Percentiles rank a stretch among this genome's conserved stretches.
Conservation (phyloP, 108 stramenopile genomes). For the Nitzschia inconspicua region DNA sequence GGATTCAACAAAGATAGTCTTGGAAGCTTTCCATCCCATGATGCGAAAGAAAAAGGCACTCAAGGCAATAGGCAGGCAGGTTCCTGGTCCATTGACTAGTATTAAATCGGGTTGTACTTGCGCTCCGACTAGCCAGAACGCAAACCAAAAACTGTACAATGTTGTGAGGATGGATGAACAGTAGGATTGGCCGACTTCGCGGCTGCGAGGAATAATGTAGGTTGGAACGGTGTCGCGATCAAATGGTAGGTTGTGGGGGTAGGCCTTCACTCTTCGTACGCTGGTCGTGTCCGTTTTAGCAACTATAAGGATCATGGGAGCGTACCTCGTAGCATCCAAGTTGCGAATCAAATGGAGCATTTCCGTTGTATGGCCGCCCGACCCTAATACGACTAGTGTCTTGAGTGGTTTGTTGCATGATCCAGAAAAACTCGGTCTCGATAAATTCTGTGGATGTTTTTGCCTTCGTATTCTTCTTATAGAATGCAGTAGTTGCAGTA, state of each 20-base stretch:
- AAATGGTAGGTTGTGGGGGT: constrained; percentile 6
- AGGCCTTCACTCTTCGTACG: constrained; percentile 40
- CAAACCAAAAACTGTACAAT: constrained; percentile 47
- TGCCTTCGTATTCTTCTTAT: no score
- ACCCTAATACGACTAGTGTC: constrained; percentile 76
- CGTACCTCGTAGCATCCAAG: constrained; percentile 49
- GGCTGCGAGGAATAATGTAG: constrained; percentile 60
- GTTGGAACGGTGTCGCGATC: constrained; percentile 6
- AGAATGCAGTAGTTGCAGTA: no score
- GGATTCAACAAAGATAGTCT: constrained; percentile 82
- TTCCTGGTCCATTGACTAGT: constrained; percentile 88
- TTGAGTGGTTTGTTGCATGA: constrained; percentile 29
- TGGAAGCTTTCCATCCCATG: constrained; percentile 31
- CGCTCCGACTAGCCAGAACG: constrained; percentile 30
- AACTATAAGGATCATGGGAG: constrained; percentile 57
- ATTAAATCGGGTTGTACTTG: constrained; percentile 60
- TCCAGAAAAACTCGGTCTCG: no score
- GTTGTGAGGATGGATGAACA: constrained; percentile 25
- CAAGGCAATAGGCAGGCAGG: constrained; percentile 77
- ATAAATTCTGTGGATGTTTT: no score
- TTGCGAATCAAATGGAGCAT: constrained; percentile 67
- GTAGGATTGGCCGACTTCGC: constrained; percentile 77
- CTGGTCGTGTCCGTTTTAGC: constrained; percentile 71
- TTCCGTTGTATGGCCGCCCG: constrained; percentile 90
- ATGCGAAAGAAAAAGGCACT: constrained; percentile 53